A percentile compares a stretch with the other conserved stretches of the same genome.
Conservation (phyloP, 176 grass and related monocot species). For the Oryza brachyantha region DNA sequence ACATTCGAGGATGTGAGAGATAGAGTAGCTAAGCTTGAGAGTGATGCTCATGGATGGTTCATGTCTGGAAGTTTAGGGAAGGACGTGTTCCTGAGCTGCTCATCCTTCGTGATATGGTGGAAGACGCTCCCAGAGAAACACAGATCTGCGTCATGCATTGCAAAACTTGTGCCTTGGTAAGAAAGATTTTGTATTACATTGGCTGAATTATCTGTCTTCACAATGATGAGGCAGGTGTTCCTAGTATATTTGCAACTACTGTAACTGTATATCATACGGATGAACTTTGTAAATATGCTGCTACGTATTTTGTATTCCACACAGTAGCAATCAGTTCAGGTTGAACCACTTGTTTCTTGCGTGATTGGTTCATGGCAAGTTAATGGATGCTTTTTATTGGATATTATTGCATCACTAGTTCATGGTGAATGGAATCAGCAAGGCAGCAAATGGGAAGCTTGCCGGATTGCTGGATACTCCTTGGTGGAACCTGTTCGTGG, state of each 20-base stretch:
- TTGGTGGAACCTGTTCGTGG: no score
- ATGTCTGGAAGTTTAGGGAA: conserved; percentile 56
- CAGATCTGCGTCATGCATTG: conserved; percentile 58
- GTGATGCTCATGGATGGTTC: conserved; percentile 55
- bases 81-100: conserved; percentile 69
- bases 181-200: background rate
- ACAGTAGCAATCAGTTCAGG: background rate
- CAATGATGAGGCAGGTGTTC: background rate
- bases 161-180: conserved; percentile 29
- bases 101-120: conserved; percentile 85
- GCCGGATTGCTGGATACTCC: no score
- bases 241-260: background rate
- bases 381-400: no score
- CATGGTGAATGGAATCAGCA: background rate
- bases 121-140: conserved; percentile 79
- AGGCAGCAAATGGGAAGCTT: no score
- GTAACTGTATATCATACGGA: conserved; percentile 6
- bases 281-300: conserved; percentile 10
- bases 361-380: no score
- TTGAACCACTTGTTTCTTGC: background rate
- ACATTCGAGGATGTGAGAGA: conserved; percentile 56
- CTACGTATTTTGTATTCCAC: background rate
- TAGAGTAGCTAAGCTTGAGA: conserved; percentile 64
- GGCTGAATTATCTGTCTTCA: background rate
- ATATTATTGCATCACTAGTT: background rate